Base-by-base conservation (phyloP, 108 stramenopile genomes). In the Pseudonitzschia delicatissima region DNA sequence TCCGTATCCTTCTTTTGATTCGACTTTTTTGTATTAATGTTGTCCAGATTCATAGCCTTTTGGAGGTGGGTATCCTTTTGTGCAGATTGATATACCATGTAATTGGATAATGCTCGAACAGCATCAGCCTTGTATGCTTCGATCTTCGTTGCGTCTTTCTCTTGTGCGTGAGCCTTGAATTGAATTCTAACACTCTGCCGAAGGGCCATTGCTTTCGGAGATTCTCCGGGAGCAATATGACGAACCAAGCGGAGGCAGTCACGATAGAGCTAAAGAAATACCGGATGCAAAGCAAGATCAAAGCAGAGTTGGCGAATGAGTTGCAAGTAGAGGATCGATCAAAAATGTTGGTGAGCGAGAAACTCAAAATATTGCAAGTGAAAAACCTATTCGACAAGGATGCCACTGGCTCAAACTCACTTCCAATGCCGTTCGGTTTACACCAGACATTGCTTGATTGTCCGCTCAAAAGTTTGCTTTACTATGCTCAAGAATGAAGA, bases 81-180 rank as follows among this genome's bases (percentile, higher is more conserved):
- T 29, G 87, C 93, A 49, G 86, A 82, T 68, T 84, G 84, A 66
- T 77, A 83, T 58, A 94, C 37, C 86, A 94, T 84, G 53, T 94
- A 94, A 80, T 94, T 94, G 15, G 86, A 86, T 29, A 94, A 57
- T 4, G 90, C 93, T 52, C 93, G 71, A n/a, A 94, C 69, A 3
- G 93, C 93, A 72, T 84, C 77, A 13, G 85, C 81, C 63, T 90
- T 89, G 35, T 72, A 29, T 4, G 73, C 67, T 67, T 91, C 84
- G 67, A 94, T 83, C 50, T 78, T 61, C 12, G 65, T 45, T 20
- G 45, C 53, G 64, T 87, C 86, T 34, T 62, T 61, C 23, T 71
- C 65, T 23, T 62, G 45, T 32, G 57, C 79, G 74, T 73, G 74
- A 23, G 50, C 76, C 26, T 74, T 69, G 64, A 94, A 94, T 77